phyloP scores from a whole-genome alignment of 208 protist species.

The Trypanosomatidae sp. region DNA sequence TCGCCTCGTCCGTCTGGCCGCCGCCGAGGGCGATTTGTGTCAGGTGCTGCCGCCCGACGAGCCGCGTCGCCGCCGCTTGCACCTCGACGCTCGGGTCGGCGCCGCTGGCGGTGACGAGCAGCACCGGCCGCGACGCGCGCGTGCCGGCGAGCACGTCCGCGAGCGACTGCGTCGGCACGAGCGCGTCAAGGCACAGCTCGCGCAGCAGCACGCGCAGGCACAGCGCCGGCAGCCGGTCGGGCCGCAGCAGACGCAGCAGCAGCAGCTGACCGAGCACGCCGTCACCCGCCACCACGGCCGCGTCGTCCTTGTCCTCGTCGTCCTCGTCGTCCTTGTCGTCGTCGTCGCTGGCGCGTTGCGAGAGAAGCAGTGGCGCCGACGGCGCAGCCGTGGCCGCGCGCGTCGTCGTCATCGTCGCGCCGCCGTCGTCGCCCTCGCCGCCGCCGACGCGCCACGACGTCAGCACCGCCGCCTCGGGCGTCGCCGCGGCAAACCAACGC shows the following conservation, averaged over 20 bases:
- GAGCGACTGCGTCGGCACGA: conserved; percentile 54
- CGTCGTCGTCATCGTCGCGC: conserved; percentile 21
- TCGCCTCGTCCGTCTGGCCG: conserved; percentile 85
- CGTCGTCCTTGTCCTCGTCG: conserved; percentile 35
- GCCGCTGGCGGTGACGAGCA: conserved; percentile 90
- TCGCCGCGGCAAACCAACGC: too few relatives aligned
- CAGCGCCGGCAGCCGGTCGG: conserved; percentile 90
- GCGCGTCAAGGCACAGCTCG: conserved; percentile 44
- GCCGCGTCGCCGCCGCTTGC: conserved; percentile 70
- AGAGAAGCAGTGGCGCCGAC: conserved; percentile 34
- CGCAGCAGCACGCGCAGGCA: conserved; percentile 43
- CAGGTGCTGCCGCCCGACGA: conserved; percentile 68
- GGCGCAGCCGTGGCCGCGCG: too few relatives aligned
- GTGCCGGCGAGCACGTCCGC: conserved; percentile 39
- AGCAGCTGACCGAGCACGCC: conserved; percentile 90
- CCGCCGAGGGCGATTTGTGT: conserved; percentile 91
- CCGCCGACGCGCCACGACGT: not conserved
- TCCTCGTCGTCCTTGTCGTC: conserved; percentile 22
- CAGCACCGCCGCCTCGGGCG: too few relatives aligned
- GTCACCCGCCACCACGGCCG: conserved; percentile 10
- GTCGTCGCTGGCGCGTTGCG: conserved; percentile 18
- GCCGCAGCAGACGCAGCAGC: conserved; percentile 90
- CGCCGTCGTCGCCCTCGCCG: not conserved
- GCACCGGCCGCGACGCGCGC: conserved; percentile 46
- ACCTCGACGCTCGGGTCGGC: conserved; percentile 92